These are phyloP conservation scores for Fonsecaea monophora DNA, from an alignment of 2,329 filamentous ascomycete species.

Conservation along the genomic window DNA sequence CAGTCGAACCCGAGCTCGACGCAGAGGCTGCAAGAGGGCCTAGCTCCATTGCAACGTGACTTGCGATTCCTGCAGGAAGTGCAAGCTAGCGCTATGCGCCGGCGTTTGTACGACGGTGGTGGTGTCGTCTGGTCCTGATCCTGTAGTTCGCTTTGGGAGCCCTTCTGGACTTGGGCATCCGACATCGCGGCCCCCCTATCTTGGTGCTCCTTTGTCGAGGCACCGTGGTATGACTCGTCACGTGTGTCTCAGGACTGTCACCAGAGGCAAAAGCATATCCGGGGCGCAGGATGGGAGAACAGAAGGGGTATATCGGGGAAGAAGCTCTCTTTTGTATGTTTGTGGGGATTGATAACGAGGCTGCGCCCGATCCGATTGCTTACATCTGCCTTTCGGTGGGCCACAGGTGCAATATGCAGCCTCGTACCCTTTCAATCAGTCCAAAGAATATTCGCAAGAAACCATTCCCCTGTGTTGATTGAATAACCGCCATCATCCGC, in stretches of 20 bases:
- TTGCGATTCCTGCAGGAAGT: slow-evolving; percentile 49
- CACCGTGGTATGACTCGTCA: slow-evolving; percentile 24
- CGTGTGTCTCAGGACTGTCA: slow-evolving; percentile 15
- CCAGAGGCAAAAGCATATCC: slow-evolving; percentile 10
- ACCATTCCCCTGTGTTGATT: neutral
- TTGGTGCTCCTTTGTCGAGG: neutral
- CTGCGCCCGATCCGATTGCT: neutral
- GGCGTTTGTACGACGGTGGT: slow-evolving; percentile 43
- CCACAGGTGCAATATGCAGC: neutral
- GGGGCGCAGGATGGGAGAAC: neutral
- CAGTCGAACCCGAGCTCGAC: slow-evolving; percentile 53
- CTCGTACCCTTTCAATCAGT: neutral
- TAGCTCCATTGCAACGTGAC: slow-evolving; percentile 52
- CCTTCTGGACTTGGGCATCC: slow-evolving; percentile 20
- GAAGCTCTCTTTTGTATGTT: slow-evolving; percentile 9
- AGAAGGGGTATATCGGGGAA: slow-evolving; percentile 29
- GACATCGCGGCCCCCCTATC: slow-evolving; percentile 5
- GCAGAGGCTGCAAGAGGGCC: slow-evolving; percentile 54
- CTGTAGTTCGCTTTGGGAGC: slow-evolving; percentile 28
- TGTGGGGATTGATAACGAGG: neutral
- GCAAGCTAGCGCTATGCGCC: slow-evolving; percentile 50
- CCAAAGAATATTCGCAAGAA: neutral
- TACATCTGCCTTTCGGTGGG: neutral
- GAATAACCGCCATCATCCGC: neutral
- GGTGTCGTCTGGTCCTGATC: slow-evolving; percentile 27